These are phyloP conservation scores for Stagonosporopsis cucurbitacearum DNA, from an alignment of 2,329 filamentous ascomycete species.

Conservation along the genomic window DNA sequence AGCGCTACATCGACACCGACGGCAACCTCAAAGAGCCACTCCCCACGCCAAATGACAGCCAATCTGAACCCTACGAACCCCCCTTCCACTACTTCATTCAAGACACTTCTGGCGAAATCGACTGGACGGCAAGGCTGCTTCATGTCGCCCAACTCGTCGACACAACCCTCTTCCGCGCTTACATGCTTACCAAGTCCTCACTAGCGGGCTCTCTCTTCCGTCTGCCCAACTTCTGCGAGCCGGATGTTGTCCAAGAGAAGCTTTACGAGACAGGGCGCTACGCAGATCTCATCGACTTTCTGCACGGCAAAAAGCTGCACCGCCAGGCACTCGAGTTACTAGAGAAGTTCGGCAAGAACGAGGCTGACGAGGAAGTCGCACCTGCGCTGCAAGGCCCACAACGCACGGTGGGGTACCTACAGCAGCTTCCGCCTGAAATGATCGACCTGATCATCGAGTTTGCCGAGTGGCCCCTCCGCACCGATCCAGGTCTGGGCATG, in stretches of 20 bases:
- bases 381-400: conserved; percentile 77
- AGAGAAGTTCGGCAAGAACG: conserved; percentile 73
- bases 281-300: conserved; percentile 95
- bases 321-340: conserved; percentile 83
- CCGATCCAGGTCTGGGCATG: conserved; percentile 79
- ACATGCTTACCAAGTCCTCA: conserved; percentile 89
- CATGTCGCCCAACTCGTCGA: conserved; percentile 85
- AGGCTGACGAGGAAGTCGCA: conserved; percentile 54
- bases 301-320: conserved; percentile 94
- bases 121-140: conserved; percentile 74
- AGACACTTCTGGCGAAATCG: conserved; percentile 40
- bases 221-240: conserved; percentile 96
- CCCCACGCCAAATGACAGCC: conserved; percentile 52
- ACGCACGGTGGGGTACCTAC: conserved; percentile 87
- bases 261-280: conserved; percentile 87
- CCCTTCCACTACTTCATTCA: conserved; percentile 54
- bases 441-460: conserved; percentile 93
- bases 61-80: conserved; percentile 48
- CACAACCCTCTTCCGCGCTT: conserved; percentile 90
- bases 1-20: conserved; percentile 65
- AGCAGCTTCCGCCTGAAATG: conserved; percentile 83
- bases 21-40: conserved; percentile 65
- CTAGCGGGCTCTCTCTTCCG: conserved; percentile 90
- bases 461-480: conserved; percentile 82
- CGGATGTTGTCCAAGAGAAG: conserved; percentile 91